A percentile compares a stretch with the other conserved stretches of the same genome.
phyloP scores from a whole-genome alignment of 108 stramenopile genomes.

The Discostella pseudostelligera region DNA sequence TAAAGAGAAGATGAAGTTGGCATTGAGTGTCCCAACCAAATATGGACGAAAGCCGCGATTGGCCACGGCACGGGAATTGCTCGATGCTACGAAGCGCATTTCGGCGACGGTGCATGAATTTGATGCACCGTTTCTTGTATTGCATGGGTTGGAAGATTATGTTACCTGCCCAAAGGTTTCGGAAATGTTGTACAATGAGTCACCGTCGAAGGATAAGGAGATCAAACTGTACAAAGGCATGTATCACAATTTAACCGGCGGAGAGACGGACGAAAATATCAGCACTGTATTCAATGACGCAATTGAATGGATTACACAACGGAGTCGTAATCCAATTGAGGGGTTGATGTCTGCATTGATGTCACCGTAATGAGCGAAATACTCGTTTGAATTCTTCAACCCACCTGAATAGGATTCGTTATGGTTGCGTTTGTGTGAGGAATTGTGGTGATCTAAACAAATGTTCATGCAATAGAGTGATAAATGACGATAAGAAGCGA shows the following conservation, averaged over 20 bases:
- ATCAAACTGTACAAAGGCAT: slow-evolving; percentile 56
- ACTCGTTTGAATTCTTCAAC: too few relatives aligned
- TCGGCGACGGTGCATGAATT: slow-evolving; percentile 44
- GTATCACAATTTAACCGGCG: slow-evolving; percentile 40
- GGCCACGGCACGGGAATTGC: slow-evolving; percentile 63
- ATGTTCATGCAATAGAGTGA: too few relatives aligned
- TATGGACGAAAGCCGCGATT: slow-evolving; percentile 64
- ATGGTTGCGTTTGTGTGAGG: too few relatives aligned
- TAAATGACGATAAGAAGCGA: too few relatives aligned
- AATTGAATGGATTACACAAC: slow-evolving; percentile 32
- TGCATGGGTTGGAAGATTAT: slow-evolving; percentile 61
- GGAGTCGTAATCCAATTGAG: slow-evolving; percentile 15
- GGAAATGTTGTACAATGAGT: slow-evolving; percentile 57
- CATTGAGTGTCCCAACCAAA: slow-evolving; percentile 20
- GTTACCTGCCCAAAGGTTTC: slow-evolving; percentile 63
- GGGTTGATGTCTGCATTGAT: too few relatives aligned
- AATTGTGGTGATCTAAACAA: too few relatives aligned
- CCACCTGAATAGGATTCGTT: too few relatives aligned
- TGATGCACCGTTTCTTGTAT: slow-evolving; percentile 61
- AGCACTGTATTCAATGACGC: slow-evolving; percentile 47
- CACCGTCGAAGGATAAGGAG: slow-evolving; percentile 56
- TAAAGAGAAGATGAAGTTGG: slow-evolving; percentile 46
- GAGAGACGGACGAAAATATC: slow-evolving; percentile 43
- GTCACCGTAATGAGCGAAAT: too few relatives aligned
- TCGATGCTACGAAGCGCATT: slow-evolving; percentile 56